Evolutionary conservation across 2,329 filamentous ascomycete species (phyloP).

Genomic region (Metarhizium anisopliae): DNA sequence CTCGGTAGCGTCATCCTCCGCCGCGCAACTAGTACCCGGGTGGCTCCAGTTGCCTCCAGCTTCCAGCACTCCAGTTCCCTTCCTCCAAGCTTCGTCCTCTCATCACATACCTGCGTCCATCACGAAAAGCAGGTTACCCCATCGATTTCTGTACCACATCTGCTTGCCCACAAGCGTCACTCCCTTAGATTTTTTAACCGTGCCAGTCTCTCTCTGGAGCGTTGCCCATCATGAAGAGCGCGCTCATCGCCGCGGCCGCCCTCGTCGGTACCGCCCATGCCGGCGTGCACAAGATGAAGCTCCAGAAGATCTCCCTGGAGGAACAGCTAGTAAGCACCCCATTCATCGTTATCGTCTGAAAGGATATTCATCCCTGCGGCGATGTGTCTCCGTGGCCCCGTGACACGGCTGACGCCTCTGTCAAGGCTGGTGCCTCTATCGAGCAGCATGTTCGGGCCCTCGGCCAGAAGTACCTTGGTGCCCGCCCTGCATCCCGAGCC

Average conservation of each 20-base stretch:
- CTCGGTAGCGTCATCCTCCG: too few species aligned
- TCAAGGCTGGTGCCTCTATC: conserved; percentile 66
- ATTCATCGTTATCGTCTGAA: background rate
- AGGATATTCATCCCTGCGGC: conserved; percentile 7
- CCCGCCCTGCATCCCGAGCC: conserved; percentile 56
- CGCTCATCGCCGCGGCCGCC: conserved; percentile 68
- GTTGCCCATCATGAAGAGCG: conserved; percentile 69
- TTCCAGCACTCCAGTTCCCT: background rate
- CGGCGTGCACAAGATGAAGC: conserved; percentile 90
- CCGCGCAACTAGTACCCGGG: too few species aligned
- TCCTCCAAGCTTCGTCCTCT: background rate
- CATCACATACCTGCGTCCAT: background rate
- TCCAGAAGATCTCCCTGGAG: conserved; percentile 88
- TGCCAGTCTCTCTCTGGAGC: conserved; percentile 6
- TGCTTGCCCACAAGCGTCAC: background rate
- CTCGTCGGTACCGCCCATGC: conserved; percentile 78
- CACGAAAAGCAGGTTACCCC: background rate
- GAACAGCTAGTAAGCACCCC: conserved; percentile 73
- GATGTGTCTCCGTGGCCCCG: background rate
- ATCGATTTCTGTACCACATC: background rate
- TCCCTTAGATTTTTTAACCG: background rate
- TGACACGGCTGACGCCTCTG: conserved; percentile 3
- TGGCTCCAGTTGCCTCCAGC: background rate
- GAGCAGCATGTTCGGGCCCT: conserved; percentile 73
- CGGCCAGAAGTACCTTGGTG: conserved; percentile 92